A percentile compares a stretch with the other conserved stretches of the same genome.
Evolutionary conservation across 2,329 filamentous ascomycete genomes (phyloP).

Genomic region (Xylaria sp.): DNA sequence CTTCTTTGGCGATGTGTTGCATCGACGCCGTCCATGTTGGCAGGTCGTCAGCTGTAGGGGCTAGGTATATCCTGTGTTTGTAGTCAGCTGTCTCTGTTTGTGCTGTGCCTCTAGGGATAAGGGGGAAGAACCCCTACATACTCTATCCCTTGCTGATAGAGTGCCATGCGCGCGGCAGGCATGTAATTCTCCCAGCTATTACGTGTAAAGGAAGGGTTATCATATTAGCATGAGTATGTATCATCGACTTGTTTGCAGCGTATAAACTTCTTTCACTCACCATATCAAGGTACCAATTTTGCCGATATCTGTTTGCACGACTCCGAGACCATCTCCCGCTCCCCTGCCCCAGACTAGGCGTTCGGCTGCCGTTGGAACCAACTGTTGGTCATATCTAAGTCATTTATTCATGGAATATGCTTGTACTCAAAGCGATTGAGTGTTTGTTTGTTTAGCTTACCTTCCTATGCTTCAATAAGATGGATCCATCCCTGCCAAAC

Average conservation of each 20-base stretch:
- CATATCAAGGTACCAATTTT: constrained; percentile 57
- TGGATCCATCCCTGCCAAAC: constrained; percentile 51
- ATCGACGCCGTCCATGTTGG: constrained; percentile 55
- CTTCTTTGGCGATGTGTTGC: constrained; percentile 60
- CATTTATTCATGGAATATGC: background rate
- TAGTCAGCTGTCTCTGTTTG: constrained; percentile 15
- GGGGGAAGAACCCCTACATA: constrained; percentile 37
- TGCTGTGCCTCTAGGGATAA: no score
- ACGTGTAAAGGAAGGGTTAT: background rate
- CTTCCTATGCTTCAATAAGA: constrained; percentile 55
- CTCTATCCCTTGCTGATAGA: constrained; percentile 58
- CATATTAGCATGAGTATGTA: constrained; percentile 22
- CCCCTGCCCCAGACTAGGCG: constrained; percentile 60
- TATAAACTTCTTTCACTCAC: constrained; percentile 38
- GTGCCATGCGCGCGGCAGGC: constrained; percentile 55
- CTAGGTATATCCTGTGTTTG: constrained; percentile 48
- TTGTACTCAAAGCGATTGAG: background rate
- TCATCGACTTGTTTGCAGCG: background rate
- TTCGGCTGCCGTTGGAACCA: constrained; percentile 56
- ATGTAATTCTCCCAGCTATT: constrained; percentile 59
- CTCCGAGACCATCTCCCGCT: constrained; percentile 54
- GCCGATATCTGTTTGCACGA: constrained; percentile 55
- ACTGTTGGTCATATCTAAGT: constrained; percentile 37
- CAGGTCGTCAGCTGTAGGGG: constrained; percentile 51
- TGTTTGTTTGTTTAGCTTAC: constrained; percentile 39